phyloP scores from a whole-genome alignment of 2,329 filamentous ascomycete species.

The Beauveria sp. region DNA sequence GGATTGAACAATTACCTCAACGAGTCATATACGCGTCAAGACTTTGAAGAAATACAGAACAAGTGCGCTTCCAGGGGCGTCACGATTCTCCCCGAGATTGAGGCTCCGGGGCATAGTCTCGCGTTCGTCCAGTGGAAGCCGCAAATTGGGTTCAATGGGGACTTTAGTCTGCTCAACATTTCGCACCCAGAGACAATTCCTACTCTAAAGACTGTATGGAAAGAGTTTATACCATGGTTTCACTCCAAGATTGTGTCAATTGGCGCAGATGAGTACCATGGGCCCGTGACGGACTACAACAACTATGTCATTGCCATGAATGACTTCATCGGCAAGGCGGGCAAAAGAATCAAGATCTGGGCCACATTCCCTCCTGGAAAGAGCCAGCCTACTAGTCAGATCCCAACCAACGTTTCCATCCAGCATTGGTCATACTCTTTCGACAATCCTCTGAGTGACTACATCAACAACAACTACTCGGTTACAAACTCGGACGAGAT shows the following conservation, averaged over 20 bases:
- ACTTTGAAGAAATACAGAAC: slow-evolving; percentile 45
- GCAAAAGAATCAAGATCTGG: slow-evolving; percentile 43
- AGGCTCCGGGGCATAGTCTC: slow-evolving; percentile 50
- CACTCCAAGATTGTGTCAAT: slow-evolving; percentile 46
- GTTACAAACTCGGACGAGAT: slow-evolving; percentile 20
- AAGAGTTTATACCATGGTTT: slow-evolving; percentile 48
- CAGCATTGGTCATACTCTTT: slow-evolving; percentile 29
- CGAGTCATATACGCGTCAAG: slow-evolving; percentile 44
- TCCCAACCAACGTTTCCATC: slow-evolving; percentile 16
- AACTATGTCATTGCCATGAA: slow-evolving; percentile 37
- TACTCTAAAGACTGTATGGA: slow-evolving; percentile 43
- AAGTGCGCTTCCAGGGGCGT: slow-evolving; percentile 47
- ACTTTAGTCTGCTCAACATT: slow-evolving; percentile 38
- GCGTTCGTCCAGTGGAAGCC: slow-evolving; percentile 53
- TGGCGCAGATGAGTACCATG: slow-evolving; percentile 47
- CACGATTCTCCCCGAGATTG: slow-evolving; percentile 52
- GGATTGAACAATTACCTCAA: slow-evolving; percentile 44
- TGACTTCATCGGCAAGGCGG: slow-evolving; percentile 35
- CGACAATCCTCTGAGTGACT: slow-evolving; percentile 17
- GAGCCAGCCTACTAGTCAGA: not conserved
- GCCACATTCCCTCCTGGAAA: slow-evolving; percentile 31
- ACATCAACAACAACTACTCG: slow-evolving; percentile 17
- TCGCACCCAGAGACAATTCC: slow-evolving; percentile 43
- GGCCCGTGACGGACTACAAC: slow-evolving; percentile 40
- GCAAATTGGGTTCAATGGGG: slow-evolving; percentile 38